Evolutionary conservation across 2,329 filamentous ascomycete genomes (phyloP).

Genomic region (Penicillium italicum): DNA sequence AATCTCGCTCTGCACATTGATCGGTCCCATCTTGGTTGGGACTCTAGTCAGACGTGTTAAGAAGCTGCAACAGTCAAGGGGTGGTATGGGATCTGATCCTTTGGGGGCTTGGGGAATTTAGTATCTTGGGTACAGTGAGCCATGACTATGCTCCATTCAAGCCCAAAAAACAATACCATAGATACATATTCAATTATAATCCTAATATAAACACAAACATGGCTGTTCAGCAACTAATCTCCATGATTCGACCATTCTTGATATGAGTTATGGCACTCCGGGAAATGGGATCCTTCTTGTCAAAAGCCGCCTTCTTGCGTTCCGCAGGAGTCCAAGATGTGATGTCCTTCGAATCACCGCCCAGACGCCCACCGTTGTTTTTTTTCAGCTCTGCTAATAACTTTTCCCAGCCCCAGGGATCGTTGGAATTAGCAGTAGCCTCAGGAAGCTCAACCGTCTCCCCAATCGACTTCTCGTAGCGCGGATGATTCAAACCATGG

Average conservation of each 20-base stretch:
- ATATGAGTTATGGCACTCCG: slow-evolving; percentile 35
- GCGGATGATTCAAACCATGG: slow-evolving; percentile 14
- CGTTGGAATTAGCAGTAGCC: neutral
- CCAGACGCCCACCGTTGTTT: slow-evolving; percentile 19
- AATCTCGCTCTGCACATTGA: slow-evolving; percentile 55
- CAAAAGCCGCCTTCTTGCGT: slow-evolving; percentile 33
- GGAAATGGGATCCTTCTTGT: slow-evolving; percentile 38
- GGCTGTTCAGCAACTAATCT: slow-evolving; percentile 1
- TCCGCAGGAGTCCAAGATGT: slow-evolving; percentile 34
- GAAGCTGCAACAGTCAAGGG: slow-evolving; percentile 34
- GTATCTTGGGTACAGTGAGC: neutral
- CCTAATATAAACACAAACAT: neutral
- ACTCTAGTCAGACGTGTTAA: slow-evolving; percentile 48
- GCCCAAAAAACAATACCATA: neutral
- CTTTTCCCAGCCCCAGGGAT: slow-evolving; percentile 9
- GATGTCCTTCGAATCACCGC: slow-evolving; percentile 41
- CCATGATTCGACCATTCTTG: slow-evolving; percentile 38
- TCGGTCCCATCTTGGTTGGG: slow-evolving; percentile 53
- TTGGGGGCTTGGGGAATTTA: slow-evolving; percentile 46
- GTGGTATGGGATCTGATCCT: slow-evolving; percentile 33
- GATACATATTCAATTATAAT: neutral
- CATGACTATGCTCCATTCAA: too few relatives aligned
- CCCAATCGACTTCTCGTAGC: slow-evolving; percentile 18
- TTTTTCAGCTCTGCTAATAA: neutral
- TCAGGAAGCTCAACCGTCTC: slow-evolving; percentile 25